Percentiles rank a stretch among this genome's conserved stretches.
These are phyloP conservation scores for Viola odorata DNA, from an alignment of 345 rosid genomes.

Conservation along the genomic window DNA sequence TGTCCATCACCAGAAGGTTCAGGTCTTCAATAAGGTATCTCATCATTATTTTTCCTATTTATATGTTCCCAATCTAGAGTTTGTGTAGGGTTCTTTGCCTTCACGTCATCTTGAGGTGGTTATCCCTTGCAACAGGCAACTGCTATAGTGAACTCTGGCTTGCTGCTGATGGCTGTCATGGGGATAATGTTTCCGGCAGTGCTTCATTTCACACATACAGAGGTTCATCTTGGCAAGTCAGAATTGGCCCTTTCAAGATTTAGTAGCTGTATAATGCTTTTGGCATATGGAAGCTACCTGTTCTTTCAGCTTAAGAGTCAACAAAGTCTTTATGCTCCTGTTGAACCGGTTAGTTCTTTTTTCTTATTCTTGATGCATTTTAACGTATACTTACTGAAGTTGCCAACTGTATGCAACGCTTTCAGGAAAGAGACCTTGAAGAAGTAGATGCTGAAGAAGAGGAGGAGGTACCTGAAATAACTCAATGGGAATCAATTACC, in stretches of 20 bases:
- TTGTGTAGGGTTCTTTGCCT: background rate
- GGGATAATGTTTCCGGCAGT: conserved; percentile 82
- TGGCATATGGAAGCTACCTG: conserved; percentile 75
- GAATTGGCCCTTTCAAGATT: conserved; percentile 86
- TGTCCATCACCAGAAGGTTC: conserved; percentile 49
- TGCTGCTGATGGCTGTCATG: conserved; percentile 91
- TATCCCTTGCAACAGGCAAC: conserved; percentile 39
- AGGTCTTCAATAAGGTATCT: conserved; percentile 64
- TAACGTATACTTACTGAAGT: too few species aligned
- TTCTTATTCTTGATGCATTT: background rate
- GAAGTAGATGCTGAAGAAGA: conserved; percentile 19
- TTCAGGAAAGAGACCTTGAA: conserved; percentile 33
- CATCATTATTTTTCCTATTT: background rate
- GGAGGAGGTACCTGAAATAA: conserved; percentile 62
- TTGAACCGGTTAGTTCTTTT: conserved; percentile 43
- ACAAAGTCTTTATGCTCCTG: conserved; percentile 34
- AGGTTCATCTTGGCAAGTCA: conserved; percentile 65
- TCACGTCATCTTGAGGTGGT: conserved; percentile 12
- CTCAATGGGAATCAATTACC: conserved; percentile 66
- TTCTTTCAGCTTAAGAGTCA: conserved; percentile 65
- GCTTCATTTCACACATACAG: conserved; percentile 73
- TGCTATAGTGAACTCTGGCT: conserved; percentile 69
- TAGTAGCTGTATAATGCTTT: conserved; percentile 80
- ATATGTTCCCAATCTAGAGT: background rate
- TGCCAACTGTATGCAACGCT: background rate